phyloP scores from a whole-genome alignment of 805 yeast species.

The Saccharomycopsis fibuligera region DNA sequence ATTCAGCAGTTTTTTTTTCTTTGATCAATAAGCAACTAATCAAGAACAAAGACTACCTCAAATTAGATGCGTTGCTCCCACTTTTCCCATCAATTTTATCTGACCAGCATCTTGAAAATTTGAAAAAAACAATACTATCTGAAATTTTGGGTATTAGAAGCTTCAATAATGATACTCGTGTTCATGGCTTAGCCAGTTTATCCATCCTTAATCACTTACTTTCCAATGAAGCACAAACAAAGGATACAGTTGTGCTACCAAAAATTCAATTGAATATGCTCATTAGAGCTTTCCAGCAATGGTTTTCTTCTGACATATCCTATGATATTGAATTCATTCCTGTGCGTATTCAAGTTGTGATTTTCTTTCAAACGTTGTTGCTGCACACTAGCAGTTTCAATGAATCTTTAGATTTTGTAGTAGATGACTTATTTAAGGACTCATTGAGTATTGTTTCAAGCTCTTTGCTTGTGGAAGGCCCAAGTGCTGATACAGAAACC shows the following conservation, averaged over 20 bases:
- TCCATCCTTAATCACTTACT: slow-evolving; percentile 6
- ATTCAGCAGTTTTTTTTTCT: too few relatives aligned
- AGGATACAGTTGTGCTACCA: slow-evolving; percentile 34
- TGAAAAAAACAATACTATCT: slow-evolving; percentile 10
- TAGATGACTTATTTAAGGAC: slow-evolving; percentile 7
- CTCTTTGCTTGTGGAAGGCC: slow-evolving; percentile 4
- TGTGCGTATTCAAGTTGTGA: slow-evolving; percentile 36
- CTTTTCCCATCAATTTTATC: not conserved
- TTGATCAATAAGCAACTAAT: slow-evolving; percentile 2
- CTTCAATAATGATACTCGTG: not conserved
- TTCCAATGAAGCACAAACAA: not conserved
- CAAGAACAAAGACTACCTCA: slow-evolving; percentile 1
- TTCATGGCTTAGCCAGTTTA: not conserved
- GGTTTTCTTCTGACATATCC: slow-evolving; percentile 59
- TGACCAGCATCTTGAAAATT: slow-evolving; percentile 3
- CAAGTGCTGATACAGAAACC: not conserved
- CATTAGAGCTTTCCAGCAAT: slow-evolving; percentile 42
- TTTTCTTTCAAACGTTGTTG: slow-evolving; percentile 6
- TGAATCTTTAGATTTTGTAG: slow-evolving; percentile 6
- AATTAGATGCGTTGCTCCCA: slow-evolving; percentile 4
- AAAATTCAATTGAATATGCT: slow-evolving; percentile 50
- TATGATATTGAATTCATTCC: slow-evolving; percentile 49
- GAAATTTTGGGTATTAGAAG: slow-evolving; percentile 11
- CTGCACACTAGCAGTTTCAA: not conserved
- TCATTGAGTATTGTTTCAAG: slow-evolving; percentile 6